Conservation (phyloP, 73 alveolate genomes). For the Paramecium bursaria region DNA sequence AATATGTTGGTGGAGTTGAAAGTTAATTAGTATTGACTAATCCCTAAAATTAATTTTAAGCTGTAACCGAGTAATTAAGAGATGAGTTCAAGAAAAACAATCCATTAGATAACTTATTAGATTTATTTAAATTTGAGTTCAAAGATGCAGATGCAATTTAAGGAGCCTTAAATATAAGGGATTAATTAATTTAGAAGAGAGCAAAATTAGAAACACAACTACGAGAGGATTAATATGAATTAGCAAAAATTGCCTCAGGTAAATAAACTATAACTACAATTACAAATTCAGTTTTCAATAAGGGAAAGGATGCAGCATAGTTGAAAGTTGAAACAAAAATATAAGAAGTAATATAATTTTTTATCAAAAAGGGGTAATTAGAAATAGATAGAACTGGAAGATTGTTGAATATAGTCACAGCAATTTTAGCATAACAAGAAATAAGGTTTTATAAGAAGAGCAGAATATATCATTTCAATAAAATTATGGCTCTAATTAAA, state of each 20-base stretch:
- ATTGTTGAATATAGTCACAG: neutral
- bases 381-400: constrained; percentile 12
- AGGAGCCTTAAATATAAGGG: neutral
- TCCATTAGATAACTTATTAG: constrained; percentile 9
- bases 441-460: constrained; percentile 5
- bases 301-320: constrained; percentile 22
- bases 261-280: constrained; percentile 49
- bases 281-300: constrained; percentile 49
- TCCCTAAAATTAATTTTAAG: constrained; percentile 1
- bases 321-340: constrained; percentile 31
- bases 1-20: constrained; percentile 54
- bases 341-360: neutral
- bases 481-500: neutral
- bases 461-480: constrained; percentile 23
- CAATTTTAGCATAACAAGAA: constrained; percentile 40
- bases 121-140: constrained; percentile 22
- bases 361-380: constrained; percentile 18
- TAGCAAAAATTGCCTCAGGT: constrained; percentile 34
- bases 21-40: constrained; percentile 3
- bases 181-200: neutral
- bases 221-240: constrained; percentile 48
- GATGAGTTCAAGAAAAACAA: constrained; percentile 17
- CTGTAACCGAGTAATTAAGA: neutral
- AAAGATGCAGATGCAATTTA: constrained; percentile 38
- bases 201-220: constrained; percentile 33